Evolutionary conservation across 2,329 filamentous ascomycete species (phyloP).

Genomic region (Ambrosiella beaveri): DNA sequence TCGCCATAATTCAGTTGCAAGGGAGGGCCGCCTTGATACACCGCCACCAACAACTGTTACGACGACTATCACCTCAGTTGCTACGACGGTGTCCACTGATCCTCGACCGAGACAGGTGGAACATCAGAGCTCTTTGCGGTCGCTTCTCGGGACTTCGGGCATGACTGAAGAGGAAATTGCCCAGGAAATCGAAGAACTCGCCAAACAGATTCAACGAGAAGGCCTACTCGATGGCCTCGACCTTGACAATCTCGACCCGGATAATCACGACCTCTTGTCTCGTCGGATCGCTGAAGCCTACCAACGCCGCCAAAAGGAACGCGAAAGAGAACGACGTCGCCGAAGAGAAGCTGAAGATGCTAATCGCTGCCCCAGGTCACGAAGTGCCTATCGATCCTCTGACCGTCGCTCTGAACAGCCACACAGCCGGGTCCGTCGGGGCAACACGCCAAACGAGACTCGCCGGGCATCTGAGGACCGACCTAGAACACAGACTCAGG

Average conservation of each 20-base stretch:
- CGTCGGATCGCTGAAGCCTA: slow-evolving; percentile 84
- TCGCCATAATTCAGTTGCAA: slow-evolving; percentile 3
- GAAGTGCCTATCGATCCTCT: slow-evolving; percentile 15
- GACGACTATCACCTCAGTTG: background rate
- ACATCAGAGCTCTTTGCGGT: slow-evolving; percentile 78
- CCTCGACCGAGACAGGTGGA: slow-evolving; percentile 44
- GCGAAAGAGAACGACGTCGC: slow-evolving; percentile 18
- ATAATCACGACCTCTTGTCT: slow-evolving; percentile 76
- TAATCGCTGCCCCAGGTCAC: slow-evolving; percentile 17
- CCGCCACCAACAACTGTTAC: background rate
- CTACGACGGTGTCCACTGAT: slow-evolving; percentile 6
- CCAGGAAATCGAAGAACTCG: slow-evolving; percentile 76
- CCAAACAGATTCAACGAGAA: slow-evolving; percentile 75
- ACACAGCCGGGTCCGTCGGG: slow-evolving; percentile 17
- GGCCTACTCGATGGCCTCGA: slow-evolving; percentile 78
- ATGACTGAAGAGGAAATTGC: slow-evolving; percentile 64
- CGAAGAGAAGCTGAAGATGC: slow-evolving; percentile 8
- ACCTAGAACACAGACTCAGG: slow-evolving; percentile 30
- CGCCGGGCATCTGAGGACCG: slow-evolving; percentile 28
- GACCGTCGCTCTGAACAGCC: slow-evolving; percentile 16
- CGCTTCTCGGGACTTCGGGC: slow-evolving; percentile 64
- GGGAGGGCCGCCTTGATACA: background rate
- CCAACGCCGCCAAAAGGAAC: slow-evolving; percentile 51
- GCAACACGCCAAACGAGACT: slow-evolving; percentile 12
- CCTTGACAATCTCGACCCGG: slow-evolving; percentile 67